Conservation (phyloP, 1,284 basidiomycete species). For the Sphaerobolus stellatus region DNA sequence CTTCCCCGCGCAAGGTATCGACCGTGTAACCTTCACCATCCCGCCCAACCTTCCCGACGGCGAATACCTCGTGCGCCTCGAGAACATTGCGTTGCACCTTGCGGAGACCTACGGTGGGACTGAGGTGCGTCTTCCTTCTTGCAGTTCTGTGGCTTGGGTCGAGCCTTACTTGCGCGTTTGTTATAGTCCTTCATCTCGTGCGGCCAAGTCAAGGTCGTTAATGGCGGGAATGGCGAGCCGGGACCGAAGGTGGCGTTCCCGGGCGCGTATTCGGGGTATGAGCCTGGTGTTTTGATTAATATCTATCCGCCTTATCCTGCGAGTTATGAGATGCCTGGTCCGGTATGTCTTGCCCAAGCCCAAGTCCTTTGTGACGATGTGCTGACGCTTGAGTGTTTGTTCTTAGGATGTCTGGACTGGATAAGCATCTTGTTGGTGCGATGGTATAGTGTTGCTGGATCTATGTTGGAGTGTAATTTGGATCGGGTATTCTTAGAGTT, state of each 20-base stretch:
- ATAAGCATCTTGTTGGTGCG: no score
- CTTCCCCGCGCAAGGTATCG: conserved; percentile 37
- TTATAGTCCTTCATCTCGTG: conserved; percentile 22
- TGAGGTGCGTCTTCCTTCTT: no score
- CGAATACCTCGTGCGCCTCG: conserved; percentile 45
- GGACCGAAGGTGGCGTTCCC: conserved; percentile 42
- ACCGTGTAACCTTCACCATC: background rate
- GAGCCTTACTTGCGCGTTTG: no score
- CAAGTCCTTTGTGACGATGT: no score
- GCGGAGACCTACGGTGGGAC: conserved; percentile 28
- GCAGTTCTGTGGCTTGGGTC: no score
- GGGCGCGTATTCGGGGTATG: conserved; percentile 40
- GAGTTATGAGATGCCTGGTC: conserved; percentile 38
- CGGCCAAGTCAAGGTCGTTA: conserved; percentile 37
- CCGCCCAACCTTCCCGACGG: background rate
- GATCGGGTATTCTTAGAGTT: no score
- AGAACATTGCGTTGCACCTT: conserved; percentile 40
- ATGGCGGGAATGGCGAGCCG: conserved; percentile 39
- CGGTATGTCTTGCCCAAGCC: conserved; percentile 30
- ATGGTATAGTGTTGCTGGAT: no score
- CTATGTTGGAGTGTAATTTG: no score
- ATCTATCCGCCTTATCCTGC: conserved; percentile 40
- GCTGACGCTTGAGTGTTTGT: no score
- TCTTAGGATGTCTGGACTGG: no score
- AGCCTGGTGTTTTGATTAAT: conserved; percentile 34